Evolutionary conservation across 441 rosid species (phyloP).

Genomic region (Arabidopsis hybrid): DNA sequence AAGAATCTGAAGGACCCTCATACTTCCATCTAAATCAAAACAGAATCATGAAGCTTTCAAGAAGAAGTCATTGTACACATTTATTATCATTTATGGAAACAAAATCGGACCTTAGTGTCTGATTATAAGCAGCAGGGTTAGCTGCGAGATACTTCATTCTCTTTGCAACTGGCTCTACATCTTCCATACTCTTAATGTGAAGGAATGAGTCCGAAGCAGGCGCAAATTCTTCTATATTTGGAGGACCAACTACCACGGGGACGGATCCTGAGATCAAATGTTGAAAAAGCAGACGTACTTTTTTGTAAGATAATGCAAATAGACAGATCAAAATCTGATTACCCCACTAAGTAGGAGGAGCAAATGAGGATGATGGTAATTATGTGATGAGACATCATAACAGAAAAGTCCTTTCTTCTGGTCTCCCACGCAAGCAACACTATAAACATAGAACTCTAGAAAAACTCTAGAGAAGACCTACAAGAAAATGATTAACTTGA

Average conservation of each 20-base stretch:
- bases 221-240: constrained; percentile 86
- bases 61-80: not conserved
- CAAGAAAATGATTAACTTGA: constrained; percentile 15
- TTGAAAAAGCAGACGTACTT: not conserved
- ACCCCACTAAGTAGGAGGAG: constrained; percentile 77
- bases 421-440: constrained; percentile 85
- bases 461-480: constrained; percentile 64
- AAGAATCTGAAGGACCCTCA: constrained; percentile 88
- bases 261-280: constrained; percentile 60
- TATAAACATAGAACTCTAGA: constrained; percentile 69
- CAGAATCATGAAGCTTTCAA: constrained; percentile 10
- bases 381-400: constrained; percentile 95
- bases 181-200: constrained; percentile 67
- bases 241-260: constrained; percentile 94
- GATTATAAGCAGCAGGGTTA: constrained; percentile 72
- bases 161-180: constrained; percentile 69
- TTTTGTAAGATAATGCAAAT: not conserved
- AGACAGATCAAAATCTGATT: constrained; percentile 26
- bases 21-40: constrained; percentile 75
- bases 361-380: constrained; percentile 76
- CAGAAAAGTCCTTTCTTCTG: constrained; percentile 83
- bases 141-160: constrained; percentile 77
- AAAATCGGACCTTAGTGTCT: constrained; percentile 28
- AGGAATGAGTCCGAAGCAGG: constrained; percentile 70
- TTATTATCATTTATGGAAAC: not conserved